Percentiles rank a stretch among this genome's conserved stretches.
phyloP scores from a whole-genome alignment of 2,329 filamentous ascomycete species.

The Fusarium sacchari region DNA sequence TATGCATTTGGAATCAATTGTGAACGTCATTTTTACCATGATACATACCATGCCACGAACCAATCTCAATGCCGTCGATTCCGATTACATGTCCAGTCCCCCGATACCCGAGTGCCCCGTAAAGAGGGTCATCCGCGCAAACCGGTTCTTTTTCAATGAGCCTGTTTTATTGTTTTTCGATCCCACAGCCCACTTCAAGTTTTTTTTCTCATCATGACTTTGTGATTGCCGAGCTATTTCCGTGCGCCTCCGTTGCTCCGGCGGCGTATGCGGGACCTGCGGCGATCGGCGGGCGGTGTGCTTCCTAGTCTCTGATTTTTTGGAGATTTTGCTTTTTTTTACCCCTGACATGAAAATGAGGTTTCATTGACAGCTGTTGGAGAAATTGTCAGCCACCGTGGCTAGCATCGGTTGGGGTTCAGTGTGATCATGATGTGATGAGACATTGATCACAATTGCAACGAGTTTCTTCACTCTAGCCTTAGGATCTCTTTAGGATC shows the following conservation, averaged over 20 bases:
- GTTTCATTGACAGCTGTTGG: constrained; percentile 4
- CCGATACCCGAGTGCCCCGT: constrained; percentile 9
- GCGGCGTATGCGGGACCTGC: constrained; percentile 23
- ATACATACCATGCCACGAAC: neutral
- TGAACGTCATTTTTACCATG: constrained; percentile 6
- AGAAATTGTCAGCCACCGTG: constrained; percentile 24
- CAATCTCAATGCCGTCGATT: constrained; percentile 21
- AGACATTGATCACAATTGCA: neutral
- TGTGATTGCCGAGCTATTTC: constrained; percentile 40
- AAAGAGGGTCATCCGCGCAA: neutral
- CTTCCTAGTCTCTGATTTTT: neutral
- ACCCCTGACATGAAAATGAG: constrained; percentile 12
- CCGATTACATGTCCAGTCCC: neutral
- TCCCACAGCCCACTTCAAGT: neutral
- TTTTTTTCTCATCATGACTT: neutral
- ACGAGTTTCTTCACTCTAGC: neutral
- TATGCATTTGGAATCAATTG: neutral
- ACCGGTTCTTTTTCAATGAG: constrained; percentile 4
- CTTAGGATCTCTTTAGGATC: neutral
- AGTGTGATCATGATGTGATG: neutral
- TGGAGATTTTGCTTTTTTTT: constrained; percentile 8
- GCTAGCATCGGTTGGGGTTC: constrained; percentile 1
- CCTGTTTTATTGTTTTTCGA: neutral
- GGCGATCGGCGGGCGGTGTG: constrained; percentile 26
- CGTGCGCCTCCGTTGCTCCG: constrained; percentile 34